These are phyloP conservation scores for Danielia oregonensis DNA, from an alignment of 805 yeast genomes.

Conservation along the genomic window DNA sequence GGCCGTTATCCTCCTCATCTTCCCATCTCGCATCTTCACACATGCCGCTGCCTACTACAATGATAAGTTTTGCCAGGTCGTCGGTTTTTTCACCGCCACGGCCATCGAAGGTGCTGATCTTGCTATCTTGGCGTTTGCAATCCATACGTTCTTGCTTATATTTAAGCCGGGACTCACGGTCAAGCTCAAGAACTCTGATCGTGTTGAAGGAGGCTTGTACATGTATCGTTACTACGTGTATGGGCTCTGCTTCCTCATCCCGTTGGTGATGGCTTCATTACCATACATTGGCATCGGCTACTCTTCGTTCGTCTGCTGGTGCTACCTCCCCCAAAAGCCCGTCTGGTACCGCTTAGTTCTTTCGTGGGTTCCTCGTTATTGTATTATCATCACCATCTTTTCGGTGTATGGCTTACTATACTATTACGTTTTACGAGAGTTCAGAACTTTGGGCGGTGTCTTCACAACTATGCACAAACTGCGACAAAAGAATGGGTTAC, in stretches of 20 bases:
- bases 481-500: conserved; percentile 6
- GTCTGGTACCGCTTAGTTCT: conserved; percentile 69
- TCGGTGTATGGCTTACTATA: conserved; percentile 68
- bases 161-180: conserved; percentile 53
- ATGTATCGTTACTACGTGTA: conserved; percentile 56
- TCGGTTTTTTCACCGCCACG: conserved; percentile 79
- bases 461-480: conserved; percentile 30
- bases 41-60: conserved; percentile 43
- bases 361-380: conserved; percentile 80
- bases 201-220: conserved; percentile 71
- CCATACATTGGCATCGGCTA: conserved; percentile 66
- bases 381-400: conserved; percentile 59
- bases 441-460: conserved; percentile 50
- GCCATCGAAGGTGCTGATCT: conserved; percentile 84
- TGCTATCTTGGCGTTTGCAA: conserved; percentile 76
- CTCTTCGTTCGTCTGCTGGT: conserved; percentile 65
- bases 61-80: conserved; percentile 52
- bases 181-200: conserved; percentile 35
- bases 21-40: conserved; percentile 56
- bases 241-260: conserved; percentile 53
- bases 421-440: conserved; percentile 63
- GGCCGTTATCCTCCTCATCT: conserved; percentile 63
- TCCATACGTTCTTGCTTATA: conserved; percentile 74
- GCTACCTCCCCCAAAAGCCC: conserved; percentile 72
- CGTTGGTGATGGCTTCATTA: conserved; percentile 64